These are phyloP conservation scores for Backusella mclennaniae DNA, from an alignment of 192 early-diverging fungal species.

Conservation along the genomic window DNA sequence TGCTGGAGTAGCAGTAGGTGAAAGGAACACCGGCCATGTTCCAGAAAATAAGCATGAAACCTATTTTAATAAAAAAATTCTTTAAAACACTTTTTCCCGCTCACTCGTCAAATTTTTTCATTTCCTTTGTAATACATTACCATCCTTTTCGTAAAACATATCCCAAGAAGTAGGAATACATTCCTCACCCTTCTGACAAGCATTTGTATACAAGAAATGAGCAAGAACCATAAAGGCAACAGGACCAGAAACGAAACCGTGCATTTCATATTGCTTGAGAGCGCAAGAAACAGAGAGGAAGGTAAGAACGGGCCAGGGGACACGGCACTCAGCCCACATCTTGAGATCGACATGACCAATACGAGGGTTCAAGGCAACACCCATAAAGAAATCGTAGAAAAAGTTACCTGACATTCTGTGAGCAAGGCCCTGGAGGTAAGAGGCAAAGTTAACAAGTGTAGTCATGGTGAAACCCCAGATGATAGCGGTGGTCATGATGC, in stretches of 20 bases:
- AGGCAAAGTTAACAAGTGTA: conserved; percentile 30
- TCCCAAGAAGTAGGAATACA: conserved; percentile 54
- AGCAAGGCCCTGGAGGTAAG: conserved; percentile 32
- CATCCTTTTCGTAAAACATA: conserved; percentile 55
- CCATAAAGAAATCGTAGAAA: conserved; percentile 51
- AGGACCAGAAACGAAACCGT: conserved; percentile 38
- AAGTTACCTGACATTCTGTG: conserved; percentile 58
- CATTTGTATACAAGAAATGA: conserved; percentile 49
- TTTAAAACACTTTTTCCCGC: background rate
- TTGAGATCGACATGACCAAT: conserved; percentile 46
- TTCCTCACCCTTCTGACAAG: conserved; percentile 51
- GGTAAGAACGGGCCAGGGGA: conserved; percentile 47
- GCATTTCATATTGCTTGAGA: conserved; percentile 44
- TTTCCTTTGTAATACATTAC: conserved; percentile 23
- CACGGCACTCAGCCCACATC: conserved; percentile 51
- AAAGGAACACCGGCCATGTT: conserved; percentile 53
- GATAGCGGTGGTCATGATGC: conserved; percentile 52
- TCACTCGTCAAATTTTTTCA: background rate
- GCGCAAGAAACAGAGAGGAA: conserved; percentile 48
- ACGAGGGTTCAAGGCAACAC: conserved; percentile 44
- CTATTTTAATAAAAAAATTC: conserved; percentile 3
- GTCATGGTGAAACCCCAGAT: conserved; percentile 50
- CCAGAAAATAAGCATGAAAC: conserved; percentile 56
- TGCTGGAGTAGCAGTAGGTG: conserved; percentile 45
- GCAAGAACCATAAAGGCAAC: conserved; percentile 47